Evolutionary conservation across 139 green algal species (phyloP).

Genomic region (Volvox reticuliferus): DNA sequence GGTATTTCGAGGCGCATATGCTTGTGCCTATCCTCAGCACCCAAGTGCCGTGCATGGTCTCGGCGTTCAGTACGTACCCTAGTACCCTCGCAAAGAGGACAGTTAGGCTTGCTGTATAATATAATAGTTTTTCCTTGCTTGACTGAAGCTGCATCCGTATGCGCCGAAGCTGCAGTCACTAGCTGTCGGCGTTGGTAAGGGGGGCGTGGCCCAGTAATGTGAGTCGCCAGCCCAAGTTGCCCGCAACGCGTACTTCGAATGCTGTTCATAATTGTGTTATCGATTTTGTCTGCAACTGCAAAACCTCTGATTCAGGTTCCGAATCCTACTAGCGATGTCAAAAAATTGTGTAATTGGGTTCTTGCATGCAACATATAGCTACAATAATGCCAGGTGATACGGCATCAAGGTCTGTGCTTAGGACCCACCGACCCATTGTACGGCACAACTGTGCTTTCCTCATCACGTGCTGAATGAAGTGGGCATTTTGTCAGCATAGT

Average conservation of each 20-base stretch:
- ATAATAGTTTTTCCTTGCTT: not conserved
- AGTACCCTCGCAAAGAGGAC: slow-evolving; percentile 16
- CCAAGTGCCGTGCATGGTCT: not conserved
- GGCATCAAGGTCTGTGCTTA: not conserved
- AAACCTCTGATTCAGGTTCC: too few species aligned
- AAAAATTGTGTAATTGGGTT: too few species aligned
- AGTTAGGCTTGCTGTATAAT: slow-evolving; percentile 36
- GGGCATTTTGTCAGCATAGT: not conserved
- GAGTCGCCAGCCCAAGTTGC: not conserved
- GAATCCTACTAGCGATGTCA: too few species aligned
- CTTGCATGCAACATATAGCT: too few species aligned
- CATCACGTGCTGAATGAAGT: not conserved
- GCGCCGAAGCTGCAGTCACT: not conserved
- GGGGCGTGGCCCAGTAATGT: not conserved
- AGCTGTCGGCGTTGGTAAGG: not conserved
- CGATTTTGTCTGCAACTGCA: too few species aligned
- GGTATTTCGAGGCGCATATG: too few species aligned
- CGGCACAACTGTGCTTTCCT: not conserved
- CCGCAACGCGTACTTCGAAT: not conserved
- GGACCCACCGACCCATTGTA: slow-evolving; percentile 3
- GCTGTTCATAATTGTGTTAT: not conserved
- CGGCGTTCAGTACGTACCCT: not conserved
- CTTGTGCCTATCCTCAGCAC: too few species aligned
- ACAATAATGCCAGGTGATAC: too few species aligned
- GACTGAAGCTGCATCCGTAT: not conserved